Conservation (phyloP, 192 early-diverging fungal genomes). For the Umbelopsis sp. region DNA sequence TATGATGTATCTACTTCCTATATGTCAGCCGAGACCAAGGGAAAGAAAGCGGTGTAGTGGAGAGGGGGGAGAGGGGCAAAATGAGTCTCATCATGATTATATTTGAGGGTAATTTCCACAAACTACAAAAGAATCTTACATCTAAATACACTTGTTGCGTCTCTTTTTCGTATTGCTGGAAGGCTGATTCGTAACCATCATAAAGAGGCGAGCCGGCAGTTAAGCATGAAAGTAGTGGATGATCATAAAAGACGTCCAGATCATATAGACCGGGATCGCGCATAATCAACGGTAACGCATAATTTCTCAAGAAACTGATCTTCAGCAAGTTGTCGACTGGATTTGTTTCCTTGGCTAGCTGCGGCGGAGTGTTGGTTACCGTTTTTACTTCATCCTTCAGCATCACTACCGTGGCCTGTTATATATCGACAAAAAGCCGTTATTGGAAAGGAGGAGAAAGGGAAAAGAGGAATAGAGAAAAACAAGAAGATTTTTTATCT, state of each 20-base stretch:
- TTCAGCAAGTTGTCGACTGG: not conserved
- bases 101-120: too few species aligned
- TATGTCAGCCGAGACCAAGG: not conserved
- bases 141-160: not conserved
- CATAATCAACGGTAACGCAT: slow-evolving; percentile 32
- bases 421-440: not conserved
- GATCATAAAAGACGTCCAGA: slow-evolving; percentile 25
- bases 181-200: not conserved
- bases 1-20: slow-evolving; percentile 7
- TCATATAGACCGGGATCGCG: slow-evolving; percentile 25
- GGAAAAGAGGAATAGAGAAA: slow-evolving; percentile 3
- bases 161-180: slow-evolving; percentile 11
- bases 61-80: too few species aligned
- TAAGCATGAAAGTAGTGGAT: slow-evolving; percentile 7
- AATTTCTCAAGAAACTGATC: slow-evolving; percentile 27
- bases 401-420: slow-evolving; percentile 1
- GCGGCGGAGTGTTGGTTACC: not conserved
- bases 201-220: not conserved
- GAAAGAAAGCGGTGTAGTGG: not conserved
- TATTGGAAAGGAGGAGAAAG: not conserved
- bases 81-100: too few species aligned
- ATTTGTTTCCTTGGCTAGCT: not conserved
- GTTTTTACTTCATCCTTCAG: slow-evolving; percentile 9
- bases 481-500: not conserved
- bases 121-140: not conserved